Conservation (phyloP, 371 early-diverging fungal genomes). For the Phascolomyces articulosus region DNA sequence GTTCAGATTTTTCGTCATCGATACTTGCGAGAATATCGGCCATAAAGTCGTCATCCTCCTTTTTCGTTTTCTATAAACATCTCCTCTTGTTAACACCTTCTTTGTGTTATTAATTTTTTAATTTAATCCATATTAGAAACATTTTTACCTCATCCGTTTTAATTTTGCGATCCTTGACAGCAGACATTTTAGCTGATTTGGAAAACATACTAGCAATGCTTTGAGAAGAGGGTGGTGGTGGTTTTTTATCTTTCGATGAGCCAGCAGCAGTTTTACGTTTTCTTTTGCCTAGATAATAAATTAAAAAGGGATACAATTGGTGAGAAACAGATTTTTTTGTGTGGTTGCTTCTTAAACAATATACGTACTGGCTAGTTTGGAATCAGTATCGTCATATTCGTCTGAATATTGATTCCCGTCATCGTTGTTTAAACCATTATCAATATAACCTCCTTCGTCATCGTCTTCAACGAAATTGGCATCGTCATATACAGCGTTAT, state of each 20-base stretch:
- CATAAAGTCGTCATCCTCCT: constrained; percentile 36
- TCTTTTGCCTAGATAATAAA: constrained; percentile 29
- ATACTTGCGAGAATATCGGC: constrained; percentile 27
- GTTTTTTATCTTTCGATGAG: constrained; percentile 8
- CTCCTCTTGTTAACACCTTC: neutral
- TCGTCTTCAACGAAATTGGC: constrained; percentile 87
- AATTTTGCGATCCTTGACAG: neutral
- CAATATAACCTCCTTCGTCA: constrained; percentile 84
- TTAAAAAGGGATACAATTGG: no score
- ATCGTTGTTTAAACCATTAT: constrained; percentile 67
- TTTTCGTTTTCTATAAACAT: constrained; percentile 1
- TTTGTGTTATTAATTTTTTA: neutral
- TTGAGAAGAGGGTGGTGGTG: neutral
- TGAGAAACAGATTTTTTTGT: no score
- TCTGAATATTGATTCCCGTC: constrained; percentile 54
- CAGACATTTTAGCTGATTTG: constrained; percentile 21
- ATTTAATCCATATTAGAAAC: no score
- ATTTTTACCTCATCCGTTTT: constrained; percentile 7
- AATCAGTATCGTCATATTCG: constrained; percentile 46
- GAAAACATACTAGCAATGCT: constrained; percentile 12
- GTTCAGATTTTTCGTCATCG: neutral
- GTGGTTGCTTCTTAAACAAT: no score
- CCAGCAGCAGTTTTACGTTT: constrained; percentile 24
- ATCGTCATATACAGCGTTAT: constrained; percentile 55
- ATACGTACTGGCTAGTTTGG: neutral